Evolutionary conservation across 768 basidiomycete species (phyloP), one percentile per base, ranked within the genome.

Genomic region (Russula sp.): DNA sequence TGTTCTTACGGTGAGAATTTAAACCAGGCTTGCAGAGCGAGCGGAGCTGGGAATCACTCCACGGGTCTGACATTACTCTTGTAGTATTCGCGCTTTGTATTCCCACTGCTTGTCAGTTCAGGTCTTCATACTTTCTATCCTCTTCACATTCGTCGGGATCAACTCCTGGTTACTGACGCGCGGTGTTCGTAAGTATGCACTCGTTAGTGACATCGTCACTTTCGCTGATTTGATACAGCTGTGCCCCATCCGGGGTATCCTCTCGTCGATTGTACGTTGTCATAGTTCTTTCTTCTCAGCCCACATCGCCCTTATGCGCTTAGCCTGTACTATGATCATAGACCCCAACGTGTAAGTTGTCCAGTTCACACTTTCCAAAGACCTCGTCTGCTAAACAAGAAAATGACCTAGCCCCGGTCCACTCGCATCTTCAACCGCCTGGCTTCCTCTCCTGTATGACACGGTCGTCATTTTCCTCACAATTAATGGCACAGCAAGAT

Each of bases 101-200:
- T 43, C 56, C 57, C n/a, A 29, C 52, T 0, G 63, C 55, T 4
- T 64, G 59, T 76, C 35, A 64, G 72, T 58, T 63, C 67, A 61
- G 35, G 66, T n/a, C 64, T 75, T 57, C 68, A 71, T 57, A 9
- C 68, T 50, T 53, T 2, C 46, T 4, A 61, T 85, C 9, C 76
- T 83, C 43, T 8, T 77, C 11, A 20, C 34, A 2, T 79, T 81
- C 70, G 73, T 79, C 20, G 70, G 66, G 3, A 69, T 81, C 64
- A 84, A 82, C 61, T 74, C 75, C 0, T 86, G 79, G 80, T 71
- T 87, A n/a, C 72, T 87, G 22, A 75, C 76, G 34, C 65, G 71
- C 16, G 84, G 77, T 0, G 65, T 76, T 73, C 73, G 85, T 86
- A 63, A 13, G 82, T 69, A 43, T 34, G 16, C 38, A 3, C 29